A percentile compares a stretch with the other conserved stretches of the same genome.
Evolutionary conservation across 768 basidiomycete genomes (phyloP).

Genomic region (Sporobolomyces roseus): DNA sequence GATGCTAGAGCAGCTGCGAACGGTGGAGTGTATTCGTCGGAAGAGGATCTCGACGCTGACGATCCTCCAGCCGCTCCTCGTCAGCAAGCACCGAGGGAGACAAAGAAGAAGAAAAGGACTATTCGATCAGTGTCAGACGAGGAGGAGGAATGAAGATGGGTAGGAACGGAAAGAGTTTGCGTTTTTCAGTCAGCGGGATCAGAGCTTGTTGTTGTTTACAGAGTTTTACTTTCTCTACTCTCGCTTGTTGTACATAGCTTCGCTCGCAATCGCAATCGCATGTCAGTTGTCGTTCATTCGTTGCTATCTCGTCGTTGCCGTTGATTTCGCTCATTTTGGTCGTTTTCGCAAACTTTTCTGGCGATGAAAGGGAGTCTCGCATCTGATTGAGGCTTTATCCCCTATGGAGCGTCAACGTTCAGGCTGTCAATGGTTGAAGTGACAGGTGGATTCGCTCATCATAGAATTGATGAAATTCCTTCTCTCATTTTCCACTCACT

Average conservation of each 20-base stretch:
- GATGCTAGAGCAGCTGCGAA: constrained; percentile 23
- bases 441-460: too few species aligned
- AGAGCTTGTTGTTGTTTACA: too few species aligned
- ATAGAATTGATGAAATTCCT: background rate
- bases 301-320: background rate
- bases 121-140: background rate
- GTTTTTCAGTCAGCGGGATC: too few species aligned
- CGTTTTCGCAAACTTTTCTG: too few species aligned
- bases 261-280: background rate
- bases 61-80: background rate
- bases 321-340: too few species aligned
- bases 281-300: background rate
- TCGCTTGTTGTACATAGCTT: too few species aligned
- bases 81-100: constrained; percentile 4
- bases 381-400: background rate
- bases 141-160: too few species aligned
- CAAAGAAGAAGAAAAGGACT: constrained; percentile 17
- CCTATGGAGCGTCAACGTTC: too few species aligned
- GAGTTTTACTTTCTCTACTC: too few species aligned
- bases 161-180: background rate
- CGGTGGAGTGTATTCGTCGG: constrained; percentile 25
- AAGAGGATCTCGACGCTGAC: constrained; percentile 22
- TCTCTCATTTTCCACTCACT: background rate
- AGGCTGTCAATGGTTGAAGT: too few species aligned
- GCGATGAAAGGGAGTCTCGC: too few species aligned